Base-by-base conservation (phyloP, 306 rosid species). In the Macrotyloma uniflorum region DNA sequence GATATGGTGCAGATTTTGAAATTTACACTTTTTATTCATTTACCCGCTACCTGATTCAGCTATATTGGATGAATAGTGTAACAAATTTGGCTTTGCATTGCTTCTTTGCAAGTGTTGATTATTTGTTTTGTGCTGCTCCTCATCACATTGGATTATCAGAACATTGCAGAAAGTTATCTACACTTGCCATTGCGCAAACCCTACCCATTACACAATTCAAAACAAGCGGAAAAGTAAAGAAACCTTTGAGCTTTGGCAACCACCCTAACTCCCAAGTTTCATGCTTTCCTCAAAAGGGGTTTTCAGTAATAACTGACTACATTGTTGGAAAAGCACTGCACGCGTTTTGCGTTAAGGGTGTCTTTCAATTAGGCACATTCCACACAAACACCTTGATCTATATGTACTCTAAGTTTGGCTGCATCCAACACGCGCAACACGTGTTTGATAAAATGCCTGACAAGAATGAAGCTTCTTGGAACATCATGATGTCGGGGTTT, bases 391-490 rank as follows among this genome's bases (percentile, higher is more conserved):
- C 98, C 11, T 75, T 95, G 83, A 81, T 89, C 14, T 87, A 32
- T 55, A 83, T 92, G 98, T 92, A 92, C 82, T 87, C 89, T 0
- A 92, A 81, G 84, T 76, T 91, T 65, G 93, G 88, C 14, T 67
- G 61, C 28, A 72, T 92, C 16, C 45, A 33, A 3, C 64, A 83
- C 45, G 98, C 97, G 6, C 89, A 87, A 2, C 18, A 74, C 5
- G 76, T 89, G 77, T 92, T 95, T 65, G 97, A 92, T 80, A 61
- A 70, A 75, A 88, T 92, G 83, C 26, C 30, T 6, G 84, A 88
- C 12, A 92, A 86, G 72, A 89, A 95, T 65, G 97, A 92, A 79
- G 92, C 97, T 50, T 92, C 98, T 42, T 90, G 98, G 98, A 95
- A 87, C 74, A 92, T 83, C 78, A 88, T 95, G 97, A 95, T 91